These are phyloP conservation scores for Clavispora asparagi DNA, from an alignment of 805 yeast genomes.

Conservation along the genomic window DNA sequence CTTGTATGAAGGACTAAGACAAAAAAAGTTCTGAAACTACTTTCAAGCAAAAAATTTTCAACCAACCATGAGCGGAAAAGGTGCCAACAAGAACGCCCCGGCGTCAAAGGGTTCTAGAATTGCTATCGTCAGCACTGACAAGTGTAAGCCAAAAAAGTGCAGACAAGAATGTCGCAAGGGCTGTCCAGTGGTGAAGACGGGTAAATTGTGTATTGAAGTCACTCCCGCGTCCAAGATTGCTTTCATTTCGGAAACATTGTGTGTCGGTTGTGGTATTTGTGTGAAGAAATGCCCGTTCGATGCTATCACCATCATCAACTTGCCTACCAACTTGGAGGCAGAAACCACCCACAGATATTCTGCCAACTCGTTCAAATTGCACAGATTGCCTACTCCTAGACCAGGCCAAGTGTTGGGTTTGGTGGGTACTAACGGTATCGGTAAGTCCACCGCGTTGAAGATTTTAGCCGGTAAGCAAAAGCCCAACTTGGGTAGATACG, in stretches of 20 bases:
- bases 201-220: slow-evolving; percentile 96
- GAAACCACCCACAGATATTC: slow-evolving; percentile 97
- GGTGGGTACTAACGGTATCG: slow-evolving; percentile 99
- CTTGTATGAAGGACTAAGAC: slow-evolving; percentile 1
- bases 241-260: slow-evolving; percentile 85
- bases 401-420: slow-evolving; percentile 98
- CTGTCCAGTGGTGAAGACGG: slow-evolving; percentile 98
- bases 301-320: slow-evolving; percentile 91
- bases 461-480: slow-evolving; percentile 96
- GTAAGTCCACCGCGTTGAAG: slow-evolving; percentile 95
- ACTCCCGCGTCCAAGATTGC: slow-evolving; percentile 87
- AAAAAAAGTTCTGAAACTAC: slow-evolving; percentile 1
- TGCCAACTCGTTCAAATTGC: slow-evolving; percentile 95
- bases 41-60: background rate
- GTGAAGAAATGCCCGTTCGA: slow-evolving; percentile 98
- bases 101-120: slow-evolving; percentile 62
- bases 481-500: slow-evolving; percentile 92
- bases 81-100: slow-evolving; percentile 13
- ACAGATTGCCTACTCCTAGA: slow-evolving; percentile 95
- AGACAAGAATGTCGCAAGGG: slow-evolving; percentile 96
- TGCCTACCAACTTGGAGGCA: slow-evolving; percentile 89
- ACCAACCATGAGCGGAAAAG: slow-evolving; percentile 16
- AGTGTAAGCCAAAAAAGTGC: slow-evolving; percentile 97
- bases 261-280: slow-evolving; percentile 99
- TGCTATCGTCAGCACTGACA: slow-evolving; percentile 91